Evolutionary conservation across 129 eudicot genomes (phyloP).

Genomic region (Artemisia argyi): DNA sequence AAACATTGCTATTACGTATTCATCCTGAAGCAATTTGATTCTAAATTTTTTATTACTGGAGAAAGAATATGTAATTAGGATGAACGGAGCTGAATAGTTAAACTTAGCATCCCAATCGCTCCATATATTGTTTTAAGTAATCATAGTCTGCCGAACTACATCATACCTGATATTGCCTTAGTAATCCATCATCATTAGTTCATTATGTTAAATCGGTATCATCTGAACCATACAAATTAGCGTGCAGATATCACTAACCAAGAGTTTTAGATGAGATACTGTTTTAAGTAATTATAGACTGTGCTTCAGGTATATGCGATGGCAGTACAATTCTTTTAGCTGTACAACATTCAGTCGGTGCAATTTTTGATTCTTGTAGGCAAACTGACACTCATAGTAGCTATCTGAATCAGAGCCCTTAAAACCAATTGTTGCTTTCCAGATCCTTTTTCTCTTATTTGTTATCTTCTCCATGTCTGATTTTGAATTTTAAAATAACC

Average conservation of each 20-base stretch:
- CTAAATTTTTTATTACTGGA: not conserved
- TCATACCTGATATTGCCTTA: not conserved
- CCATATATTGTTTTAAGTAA: not conserved
- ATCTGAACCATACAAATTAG: not conserved
- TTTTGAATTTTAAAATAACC: conserved; percentile 1
- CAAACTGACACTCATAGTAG: conserved; percentile 3
- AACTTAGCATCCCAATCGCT: conserved; percentile 10
- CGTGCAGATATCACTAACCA: not conserved
- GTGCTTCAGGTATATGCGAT: conserved; percentile 15
- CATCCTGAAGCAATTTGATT: not conserved
- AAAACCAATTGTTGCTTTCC: not conserved
- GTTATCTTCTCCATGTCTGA: not conserved
- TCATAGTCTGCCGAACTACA: conserved; percentile 12
- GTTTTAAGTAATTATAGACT: not conserved
- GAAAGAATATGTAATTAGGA: conserved; percentile 6
- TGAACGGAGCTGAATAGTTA: not conserved
- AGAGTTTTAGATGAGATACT: not conserved
- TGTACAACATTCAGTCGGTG: conserved; percentile 4
- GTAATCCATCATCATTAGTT: conserved; percentile 10
- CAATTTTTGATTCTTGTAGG: conserved; percentile 10
- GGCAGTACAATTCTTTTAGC: conserved; percentile 4
- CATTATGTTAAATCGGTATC: not conserved
- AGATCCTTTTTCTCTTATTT: not conserved
- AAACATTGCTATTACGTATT: conserved; percentile 4
- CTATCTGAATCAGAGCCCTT: conserved; percentile 12